A percentile compares a stretch with the other conserved stretches of the same genome.
Conservation (phyloP, 73 alveolate species). For the Paramecium tetraurelia region DNA sequence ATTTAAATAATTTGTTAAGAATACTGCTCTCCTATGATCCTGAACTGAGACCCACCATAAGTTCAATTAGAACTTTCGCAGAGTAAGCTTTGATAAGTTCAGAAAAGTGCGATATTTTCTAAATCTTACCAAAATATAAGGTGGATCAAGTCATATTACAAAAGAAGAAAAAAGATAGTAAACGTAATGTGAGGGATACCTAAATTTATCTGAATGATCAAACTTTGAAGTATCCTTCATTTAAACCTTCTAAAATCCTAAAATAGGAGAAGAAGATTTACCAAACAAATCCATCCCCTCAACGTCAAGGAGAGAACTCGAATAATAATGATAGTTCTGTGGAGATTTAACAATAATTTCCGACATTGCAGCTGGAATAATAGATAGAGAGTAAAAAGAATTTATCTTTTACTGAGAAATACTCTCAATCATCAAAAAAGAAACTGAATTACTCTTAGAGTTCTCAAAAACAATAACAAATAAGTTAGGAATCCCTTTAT, state of each 20-base stretch:
- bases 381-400: background rate
- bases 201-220: background rate
- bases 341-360: background rate
- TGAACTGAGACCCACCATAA: background rate
- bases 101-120: background rate
- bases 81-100: background rate
- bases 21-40: background rate
- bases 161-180: background rate
- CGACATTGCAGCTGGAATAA: background rate
- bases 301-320: background rate
- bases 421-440: background rate
- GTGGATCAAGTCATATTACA: background rate
- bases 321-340: background rate
- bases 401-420: background rate
- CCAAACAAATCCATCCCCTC: background rate
- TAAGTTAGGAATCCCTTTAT: background rate
- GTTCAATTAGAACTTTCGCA: background rate
- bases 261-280: background rate
- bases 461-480: background rate
- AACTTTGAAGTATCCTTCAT: background rate
- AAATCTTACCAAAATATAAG: conserved; percentile 18
- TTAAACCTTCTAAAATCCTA: conserved; percentile 10
- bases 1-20: background rate
- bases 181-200: background rate
- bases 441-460: background rate